Percentiles rank a stretch among this genome's conserved stretches.
These are phyloP conservation scores for Circinella minor DNA, from an alignment of 371 early-diverging fungal species.

Conservation along the genomic window DNA sequence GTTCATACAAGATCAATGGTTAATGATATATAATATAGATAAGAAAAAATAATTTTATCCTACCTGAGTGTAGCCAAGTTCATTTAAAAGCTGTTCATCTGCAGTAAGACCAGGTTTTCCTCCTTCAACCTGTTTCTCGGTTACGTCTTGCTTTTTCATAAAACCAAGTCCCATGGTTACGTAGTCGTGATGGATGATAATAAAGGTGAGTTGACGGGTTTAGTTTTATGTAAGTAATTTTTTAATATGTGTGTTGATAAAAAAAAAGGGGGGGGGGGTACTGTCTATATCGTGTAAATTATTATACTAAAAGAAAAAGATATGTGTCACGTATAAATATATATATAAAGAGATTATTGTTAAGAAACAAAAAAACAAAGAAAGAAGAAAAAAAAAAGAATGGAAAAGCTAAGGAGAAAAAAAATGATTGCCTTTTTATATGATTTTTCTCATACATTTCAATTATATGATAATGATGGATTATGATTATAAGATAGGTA, in stretches of 20 bases:
- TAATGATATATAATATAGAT: background rate
- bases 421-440: background rate
- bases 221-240: background rate
- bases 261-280: background rate
- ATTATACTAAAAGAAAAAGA: background rate
- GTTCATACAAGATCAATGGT: no score
- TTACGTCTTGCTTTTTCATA: constrained; percentile 5
- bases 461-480: no score
- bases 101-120: constrained; percentile 18
- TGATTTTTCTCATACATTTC: background rate
- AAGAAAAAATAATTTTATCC: no score
- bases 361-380: background rate
- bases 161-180: constrained; percentile 16
- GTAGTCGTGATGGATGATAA: background rate
- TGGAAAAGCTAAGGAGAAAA: background rate
- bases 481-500: no score
- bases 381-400: background rate
- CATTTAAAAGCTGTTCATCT: constrained; percentile 44
- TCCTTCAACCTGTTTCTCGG: constrained; percentile 22
- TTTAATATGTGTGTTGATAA: background rate
- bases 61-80: constrained; percentile 58
- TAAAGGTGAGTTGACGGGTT: background rate
- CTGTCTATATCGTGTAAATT: background rate
- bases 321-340: no score
- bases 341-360: no score